Percentiles rank a stretch among this genome's conserved stretches.
Conservation (phyloP, 345 rosid genomes). For the Dimocarpus longan region DNA sequence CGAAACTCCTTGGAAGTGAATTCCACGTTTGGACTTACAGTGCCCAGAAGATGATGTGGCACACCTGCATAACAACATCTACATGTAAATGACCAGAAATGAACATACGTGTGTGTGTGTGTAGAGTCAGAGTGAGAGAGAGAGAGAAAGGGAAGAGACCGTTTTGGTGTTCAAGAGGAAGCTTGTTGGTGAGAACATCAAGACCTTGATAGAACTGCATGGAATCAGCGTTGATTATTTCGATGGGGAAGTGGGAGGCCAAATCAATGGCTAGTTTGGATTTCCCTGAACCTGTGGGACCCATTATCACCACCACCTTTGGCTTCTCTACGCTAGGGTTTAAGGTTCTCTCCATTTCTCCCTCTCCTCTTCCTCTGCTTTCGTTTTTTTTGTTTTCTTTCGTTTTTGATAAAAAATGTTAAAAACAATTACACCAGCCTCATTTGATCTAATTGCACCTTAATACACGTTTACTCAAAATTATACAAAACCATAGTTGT, state of each 20-base stretch:
- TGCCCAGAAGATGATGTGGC: slow-evolving; percentile 85
- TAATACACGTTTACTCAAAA: no score
- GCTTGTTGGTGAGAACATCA: slow-evolving; percentile 87
- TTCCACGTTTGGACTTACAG: slow-evolving; percentile 59
- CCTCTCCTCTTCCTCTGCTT: not conserved
- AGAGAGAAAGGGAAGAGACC: slow-evolving; percentile 34
- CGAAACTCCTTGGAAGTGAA: slow-evolving; percentile 81
- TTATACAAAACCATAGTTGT: no score
- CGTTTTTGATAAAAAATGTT: no score
- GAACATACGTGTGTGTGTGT: not conserved
- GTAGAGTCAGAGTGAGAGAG: not conserved
- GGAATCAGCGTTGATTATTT: slow-evolving; percentile 93
- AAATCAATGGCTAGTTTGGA: slow-evolving; percentile 85
- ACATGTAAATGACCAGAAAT: not conserved
- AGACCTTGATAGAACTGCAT: slow-evolving; percentile 93
- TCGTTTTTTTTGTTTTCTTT: not conserved
- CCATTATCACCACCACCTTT: slow-evolving; percentile 81
- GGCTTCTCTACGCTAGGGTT: slow-evolving; percentile 53
- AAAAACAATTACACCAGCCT: no score
- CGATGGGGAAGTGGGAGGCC: slow-evolving; percentile 70
- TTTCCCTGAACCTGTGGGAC: slow-evolving; percentile 91
- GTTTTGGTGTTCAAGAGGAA: slow-evolving; percentile 63
- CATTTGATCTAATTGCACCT: no score
- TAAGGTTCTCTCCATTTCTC: slow-evolving; percentile 38
- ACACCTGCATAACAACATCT: slow-evolving; percentile 54